A percentile compares a stretch with the other conserved stretches of the same genome.
Evolutionary conservation across 805 yeast species (phyloP).

Genomic region (Suhomyces tanzawaensis): DNA sequence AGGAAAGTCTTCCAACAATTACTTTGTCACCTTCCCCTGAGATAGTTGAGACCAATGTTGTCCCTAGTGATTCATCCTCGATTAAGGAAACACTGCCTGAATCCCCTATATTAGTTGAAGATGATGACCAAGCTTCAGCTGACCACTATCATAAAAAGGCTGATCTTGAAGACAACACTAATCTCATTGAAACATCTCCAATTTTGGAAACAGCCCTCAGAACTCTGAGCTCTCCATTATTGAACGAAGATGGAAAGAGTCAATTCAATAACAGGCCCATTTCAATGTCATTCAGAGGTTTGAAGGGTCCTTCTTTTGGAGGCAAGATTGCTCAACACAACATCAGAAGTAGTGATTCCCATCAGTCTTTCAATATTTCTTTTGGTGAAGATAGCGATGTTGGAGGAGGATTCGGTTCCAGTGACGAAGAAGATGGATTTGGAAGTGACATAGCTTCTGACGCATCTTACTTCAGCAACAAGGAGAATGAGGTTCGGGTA

Average conservation of each 20-base stretch:
- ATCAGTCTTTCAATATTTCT: conserved; percentile 40
- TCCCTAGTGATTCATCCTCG: background rate
- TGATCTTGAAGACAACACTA: background rate
- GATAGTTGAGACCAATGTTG: background rate
- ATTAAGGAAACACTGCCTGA: background rate
- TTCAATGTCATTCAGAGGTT: conserved; percentile 60
- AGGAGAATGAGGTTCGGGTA: conserved; percentile 6
- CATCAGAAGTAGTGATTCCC: conserved; percentile 36
- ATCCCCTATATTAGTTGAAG: no score
- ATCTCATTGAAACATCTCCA: conserved; percentile 17
- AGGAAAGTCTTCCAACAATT: background rate
- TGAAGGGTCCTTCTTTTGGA: conserved; percentile 57
- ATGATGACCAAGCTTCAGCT: background rate
- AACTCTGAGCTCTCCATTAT: conserved; percentile 3
- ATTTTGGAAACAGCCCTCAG: conserved; percentile 19
- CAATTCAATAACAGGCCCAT: conserved; percentile 34
- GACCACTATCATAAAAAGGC: background rate
- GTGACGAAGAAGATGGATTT: conserved; percentile 21
- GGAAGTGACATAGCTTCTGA: conserved; percentile 23
- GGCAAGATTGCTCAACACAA: conserved; percentile 27
- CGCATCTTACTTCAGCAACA: conserved; percentile 5
- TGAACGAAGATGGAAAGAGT: conserved; percentile 8
- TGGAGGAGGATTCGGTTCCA: conserved; percentile 37
- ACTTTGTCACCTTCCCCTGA: background rate
- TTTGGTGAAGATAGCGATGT: conserved; percentile 34